Conservation (phyloP, 106 monocot genomes). For the Gastrodia elata region DNA sequence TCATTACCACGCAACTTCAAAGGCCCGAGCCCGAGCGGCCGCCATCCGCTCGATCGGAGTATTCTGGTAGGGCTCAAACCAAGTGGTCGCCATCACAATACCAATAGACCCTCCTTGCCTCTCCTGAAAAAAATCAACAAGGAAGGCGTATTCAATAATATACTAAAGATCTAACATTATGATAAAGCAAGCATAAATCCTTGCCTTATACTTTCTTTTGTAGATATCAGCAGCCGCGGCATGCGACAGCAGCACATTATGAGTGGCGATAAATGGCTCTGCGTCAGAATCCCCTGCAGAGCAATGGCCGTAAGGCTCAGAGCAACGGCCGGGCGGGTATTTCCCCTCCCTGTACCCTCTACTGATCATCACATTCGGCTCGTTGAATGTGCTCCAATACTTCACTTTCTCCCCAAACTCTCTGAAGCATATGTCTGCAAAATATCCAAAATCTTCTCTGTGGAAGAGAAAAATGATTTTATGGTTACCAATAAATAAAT, state of each 20-base stretch:
- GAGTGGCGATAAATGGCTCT: constrained; percentile 15
- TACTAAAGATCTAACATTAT: too few species aligned
- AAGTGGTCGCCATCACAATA: constrained; percentile 19
- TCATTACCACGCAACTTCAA: constrained; percentile 35
- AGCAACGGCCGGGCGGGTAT: constrained; percentile 36
- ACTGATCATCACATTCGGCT: constrained; percentile 27
- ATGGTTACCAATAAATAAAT: not conserved
- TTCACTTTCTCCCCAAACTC: constrained; percentile 48
- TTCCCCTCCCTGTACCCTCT: constrained; percentile 19
- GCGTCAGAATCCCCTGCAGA: constrained; percentile 4
- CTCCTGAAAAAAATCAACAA: constrained; percentile 7
- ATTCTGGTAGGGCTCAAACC: constrained; percentile 26
- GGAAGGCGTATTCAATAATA: too few species aligned
- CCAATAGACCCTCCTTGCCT: constrained; percentile 50
- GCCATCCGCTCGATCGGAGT: constrained; percentile 20
- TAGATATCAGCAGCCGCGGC: constrained; percentile 7
- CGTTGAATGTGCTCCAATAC: constrained; percentile 59
- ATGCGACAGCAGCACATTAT: constrained; percentile 16
- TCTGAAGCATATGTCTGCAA: constrained; percentile 43
- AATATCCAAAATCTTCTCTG: constrained; percentile 52
- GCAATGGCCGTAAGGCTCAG: constrained; percentile 14
- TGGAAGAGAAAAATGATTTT: not conserved
- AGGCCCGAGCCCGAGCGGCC: constrained; percentile 18
- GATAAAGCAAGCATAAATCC: too few species aligned
- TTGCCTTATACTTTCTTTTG: constrained; percentile 8